Evolutionary conservation across 2,329 filamentous ascomycete species (phyloP).

Genomic region (Metarhizium anisopliae): DNA sequence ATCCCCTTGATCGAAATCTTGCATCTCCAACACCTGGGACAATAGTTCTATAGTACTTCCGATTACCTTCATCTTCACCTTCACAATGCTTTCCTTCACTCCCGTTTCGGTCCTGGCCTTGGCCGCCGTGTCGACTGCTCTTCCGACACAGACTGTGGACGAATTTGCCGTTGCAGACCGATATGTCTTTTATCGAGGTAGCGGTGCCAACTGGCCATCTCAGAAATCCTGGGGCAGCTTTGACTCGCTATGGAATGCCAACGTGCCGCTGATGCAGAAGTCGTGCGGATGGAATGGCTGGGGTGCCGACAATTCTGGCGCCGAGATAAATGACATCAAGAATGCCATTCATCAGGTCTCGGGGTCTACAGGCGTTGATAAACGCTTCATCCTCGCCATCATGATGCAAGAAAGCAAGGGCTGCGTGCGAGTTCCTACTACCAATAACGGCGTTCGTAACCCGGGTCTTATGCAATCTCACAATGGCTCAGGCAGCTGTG

Average conservation of each 20-base stretch:
- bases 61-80: not conserved
- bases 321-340: constrained; percentile 14
- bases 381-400: constrained; percentile 32
- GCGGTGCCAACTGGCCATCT: not conserved
- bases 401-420: constrained; percentile 35
- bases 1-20: not conserved
- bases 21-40: too few relatives aligned
- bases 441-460: constrained; percentile 31
- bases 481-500: constrained; percentile 27
- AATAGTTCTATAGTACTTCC: not conserved
- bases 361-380: constrained; percentile 20
- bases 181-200: constrained; percentile 12
- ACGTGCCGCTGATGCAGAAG: constrained; percentile 9
- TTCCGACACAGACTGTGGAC: not conserved
- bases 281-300: constrained; percentile 12
- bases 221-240: constrained; percentile 10
- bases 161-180: not conserved
- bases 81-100: not conserved
- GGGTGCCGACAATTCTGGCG: constrained; percentile 11
- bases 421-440: constrained; percentile 31
- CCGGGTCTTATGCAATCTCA: constrained; percentile 33
- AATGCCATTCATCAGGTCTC: constrained; percentile 23
- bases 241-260: constrained; percentile 11
- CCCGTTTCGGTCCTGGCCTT: not conserved
- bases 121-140: not conserved